Conservation (phyloP, 2,329 filamentous ascomycete species). For the Aspergillus versicolor region DNA sequence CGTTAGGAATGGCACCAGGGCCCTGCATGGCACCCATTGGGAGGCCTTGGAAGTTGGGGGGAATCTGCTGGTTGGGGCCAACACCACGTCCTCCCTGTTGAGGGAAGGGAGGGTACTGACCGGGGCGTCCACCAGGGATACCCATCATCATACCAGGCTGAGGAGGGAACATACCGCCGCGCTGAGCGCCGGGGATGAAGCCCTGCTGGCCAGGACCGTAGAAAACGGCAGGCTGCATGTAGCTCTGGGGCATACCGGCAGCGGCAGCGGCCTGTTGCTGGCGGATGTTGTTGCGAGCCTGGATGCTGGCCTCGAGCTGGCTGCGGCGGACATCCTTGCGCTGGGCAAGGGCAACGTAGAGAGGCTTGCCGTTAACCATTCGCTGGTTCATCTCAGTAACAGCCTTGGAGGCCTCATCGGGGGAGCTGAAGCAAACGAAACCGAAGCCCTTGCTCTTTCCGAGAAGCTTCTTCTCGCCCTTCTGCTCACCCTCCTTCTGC, state of each 20-base stretch:
- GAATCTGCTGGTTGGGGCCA: constrained; percentile 78
- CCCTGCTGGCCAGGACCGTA: constrained; percentile 71
- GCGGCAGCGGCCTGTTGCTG: constrained; percentile 96
- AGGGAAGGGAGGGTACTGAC: constrained; percentile 80
- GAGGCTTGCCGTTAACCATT: constrained; percentile 94
- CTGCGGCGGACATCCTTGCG: constrained; percentile 99
- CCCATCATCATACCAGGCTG: constrained; percentile 56
- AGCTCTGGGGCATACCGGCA: constrained; percentile 76
- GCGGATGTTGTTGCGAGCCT: constrained; percentile 96
- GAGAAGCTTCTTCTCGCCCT: constrained; percentile 63
- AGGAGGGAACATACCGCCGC: constrained; percentile 63
- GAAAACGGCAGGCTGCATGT: constrained; percentile 90
- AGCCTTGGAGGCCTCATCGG: constrained; percentile 97
- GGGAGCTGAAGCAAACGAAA: constrained; percentile 99
- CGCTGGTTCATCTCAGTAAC: constrained; percentile 99
- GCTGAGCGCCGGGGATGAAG: constrained; percentile 57
- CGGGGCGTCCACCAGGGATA: constrained; percentile 77
- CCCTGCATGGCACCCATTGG: constrained; percentile 56
- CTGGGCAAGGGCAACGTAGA: constrained; percentile 97
- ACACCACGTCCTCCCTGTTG: constrained; percentile 87
- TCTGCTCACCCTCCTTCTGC: constrained; percentile 57
- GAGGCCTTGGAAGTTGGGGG: constrained; percentile 78
- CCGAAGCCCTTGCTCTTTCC: constrained; percentile 99
- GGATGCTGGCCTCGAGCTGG: constrained; percentile 98
- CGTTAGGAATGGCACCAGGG: constrained; percentile 73